Evolutionary conservation across 306 rosid species (phyloP), one percentile per base, ranked within the genome.

Genomic region (Mimosa bimucronata): DNA sequence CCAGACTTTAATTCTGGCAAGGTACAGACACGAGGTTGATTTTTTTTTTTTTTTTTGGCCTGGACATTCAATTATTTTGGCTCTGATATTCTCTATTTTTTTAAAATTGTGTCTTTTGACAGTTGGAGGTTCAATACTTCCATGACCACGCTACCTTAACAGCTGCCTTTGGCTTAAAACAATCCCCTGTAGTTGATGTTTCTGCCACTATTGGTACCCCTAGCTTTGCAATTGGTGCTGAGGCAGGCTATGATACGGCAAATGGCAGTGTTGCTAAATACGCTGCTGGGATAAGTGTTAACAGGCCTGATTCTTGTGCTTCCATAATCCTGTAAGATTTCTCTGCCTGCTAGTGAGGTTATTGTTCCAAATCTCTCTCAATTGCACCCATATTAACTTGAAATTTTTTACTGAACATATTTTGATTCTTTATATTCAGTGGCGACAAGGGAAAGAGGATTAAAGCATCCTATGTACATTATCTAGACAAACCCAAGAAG

Each of bases 111-210:
- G 62, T 77, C 38, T 77, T n/a, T 77, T 66, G 79, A 71, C 90
- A 95, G 99, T 61, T 95, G 86, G 99, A 93, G 89, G 80, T 95
- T 70, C 99, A 95, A 81, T 95, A 95, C 86, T 91, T 91, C 83
- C 99, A 93, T 75, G 89, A 91, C 71, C 98, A 91, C 80, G 99
- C 94, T 53, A 85, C 97, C 85, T 60, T 95, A 68, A 80, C 91
- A 12, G 80, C 92, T 23, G 90, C 90, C 4, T 41, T 88, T 65
- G 90, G 90, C 42, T 65, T 92, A 89, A 91, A 79, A 34, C 94
- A 91, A 83, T 68, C 87, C 46, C 99, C 98, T 55, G 48, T 79
- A 0, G 9, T 93, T 88, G 99, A 95, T 80, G 81, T 91, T 76
- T 84, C 98, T 66, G 88, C 92, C 66, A 88, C 92, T 53, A 11